phyloP scores from a whole-genome alignment of 73 alveolate species.

The Uronychia binucleata region DNA sequence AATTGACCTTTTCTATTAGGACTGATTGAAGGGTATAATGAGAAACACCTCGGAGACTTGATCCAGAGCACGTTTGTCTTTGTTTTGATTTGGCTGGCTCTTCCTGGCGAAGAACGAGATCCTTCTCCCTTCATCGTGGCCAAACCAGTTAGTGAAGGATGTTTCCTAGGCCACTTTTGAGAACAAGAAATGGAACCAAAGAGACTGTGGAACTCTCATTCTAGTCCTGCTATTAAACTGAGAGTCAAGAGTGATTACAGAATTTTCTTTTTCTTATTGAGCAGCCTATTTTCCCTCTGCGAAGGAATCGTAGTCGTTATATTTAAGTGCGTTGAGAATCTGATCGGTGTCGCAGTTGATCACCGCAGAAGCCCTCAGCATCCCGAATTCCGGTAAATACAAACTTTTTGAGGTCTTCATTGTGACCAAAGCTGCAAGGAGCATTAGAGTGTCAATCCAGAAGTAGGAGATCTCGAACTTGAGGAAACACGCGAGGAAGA shows the following conservation, averaged over 20 bases:
- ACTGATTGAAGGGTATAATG: neutral
- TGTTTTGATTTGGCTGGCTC: neutral
- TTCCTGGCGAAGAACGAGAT: neutral
- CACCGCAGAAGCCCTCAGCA: neutral
- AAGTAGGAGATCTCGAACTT: neutral
- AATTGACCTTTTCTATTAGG: neutral
- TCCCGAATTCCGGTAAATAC: neutral
- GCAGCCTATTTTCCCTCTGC: no score
- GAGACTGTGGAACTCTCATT: neutral
- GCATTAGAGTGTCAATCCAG: neutral
- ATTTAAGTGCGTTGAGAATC: neutral
- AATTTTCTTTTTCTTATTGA: neutral
- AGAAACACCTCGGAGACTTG: neutral
- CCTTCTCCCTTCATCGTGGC: neutral
- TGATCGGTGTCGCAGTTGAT: neutral
- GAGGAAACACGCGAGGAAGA: neutral
- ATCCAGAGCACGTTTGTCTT: neutral
- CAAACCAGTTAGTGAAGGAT: neutral
- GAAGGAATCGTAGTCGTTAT: neutral
- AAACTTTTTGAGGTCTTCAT: neutral
- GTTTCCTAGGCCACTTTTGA: neutral
- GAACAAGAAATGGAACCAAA: neutral
- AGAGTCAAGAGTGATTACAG: neutral
- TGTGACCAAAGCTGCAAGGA: neutral
- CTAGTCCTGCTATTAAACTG: neutral